phyloP scores from a whole-genome alignment of 2,329 filamentous ascomycete species.

The Aspergillus eucalypticola region DNA sequence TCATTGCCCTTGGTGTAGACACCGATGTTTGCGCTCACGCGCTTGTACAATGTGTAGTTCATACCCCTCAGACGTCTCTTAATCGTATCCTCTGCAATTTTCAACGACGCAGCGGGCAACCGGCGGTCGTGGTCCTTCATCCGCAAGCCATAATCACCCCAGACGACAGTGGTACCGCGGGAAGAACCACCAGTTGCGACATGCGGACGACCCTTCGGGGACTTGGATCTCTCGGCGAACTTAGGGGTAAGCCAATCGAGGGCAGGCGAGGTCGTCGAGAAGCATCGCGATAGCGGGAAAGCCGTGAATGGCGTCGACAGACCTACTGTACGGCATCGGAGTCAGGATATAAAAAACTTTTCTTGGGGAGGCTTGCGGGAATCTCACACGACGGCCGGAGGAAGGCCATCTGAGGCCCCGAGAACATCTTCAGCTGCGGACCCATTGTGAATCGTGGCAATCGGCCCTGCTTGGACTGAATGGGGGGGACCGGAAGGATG shows the following conservation, averaged over 20 bases:
- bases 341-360: slow-evolving; percentile 24
- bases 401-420: slow-evolving; percentile 37
- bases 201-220: slow-evolving; percentile 80
- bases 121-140: slow-evolving; percentile 92
- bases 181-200: slow-evolving; percentile 87
- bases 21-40: slow-evolving; percentile 87
- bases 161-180: slow-evolving; percentile 91
- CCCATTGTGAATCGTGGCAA: slow-evolving; percentile 32
- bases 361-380: not conserved
- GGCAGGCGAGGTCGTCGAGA: slow-evolving; percentile 67
- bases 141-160: slow-evolving; percentile 92
- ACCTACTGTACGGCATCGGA: slow-evolving; percentile 21
- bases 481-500: slow-evolving; percentile 8
- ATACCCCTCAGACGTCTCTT: slow-evolving; percentile 83
- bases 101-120: slow-evolving; percentile 81
- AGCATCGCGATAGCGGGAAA: slow-evolving; percentile 58
- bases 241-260: slow-evolving; percentile 81
- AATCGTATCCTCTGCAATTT: slow-evolving; percentile 91
- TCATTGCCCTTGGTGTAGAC: slow-evolving; percentile 96
- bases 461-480: slow-evolving; percentile 4
- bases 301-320: slow-evolving; percentile 29
- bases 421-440: slow-evolving; percentile 38
- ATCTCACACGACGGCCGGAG: slow-evolving; percentile 38
- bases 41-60: slow-evolving; percentile 89
- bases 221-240: slow-evolving; percentile 79